Percentiles rank a stretch among this genome's conserved stretches.
Evolutionary conservation across 2,329 filamentous ascomycete species (phyloP).

Genomic region (Dendryphion nanum): DNA sequence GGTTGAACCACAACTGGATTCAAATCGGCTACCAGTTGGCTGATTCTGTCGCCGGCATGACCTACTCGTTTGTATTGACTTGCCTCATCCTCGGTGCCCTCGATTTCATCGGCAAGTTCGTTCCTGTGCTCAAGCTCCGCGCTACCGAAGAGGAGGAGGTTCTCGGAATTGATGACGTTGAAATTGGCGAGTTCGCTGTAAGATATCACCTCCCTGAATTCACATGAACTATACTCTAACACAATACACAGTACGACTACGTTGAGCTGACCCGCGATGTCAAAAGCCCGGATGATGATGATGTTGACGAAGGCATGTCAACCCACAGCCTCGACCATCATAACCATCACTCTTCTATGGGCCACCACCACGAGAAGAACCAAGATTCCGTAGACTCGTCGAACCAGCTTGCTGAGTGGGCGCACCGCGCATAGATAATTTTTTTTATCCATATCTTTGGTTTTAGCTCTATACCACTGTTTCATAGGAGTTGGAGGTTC

Average conservation of each 20-base stretch:
- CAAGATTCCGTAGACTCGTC: conserved; percentile 36
- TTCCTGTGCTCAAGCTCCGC: conserved; percentile 74
- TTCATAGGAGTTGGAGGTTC: conserved; percentile 13
- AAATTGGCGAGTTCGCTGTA: conserved; percentile 89
- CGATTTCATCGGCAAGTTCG: conserved; percentile 70
- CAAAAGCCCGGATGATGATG: conserved; percentile 39
- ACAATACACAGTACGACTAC: conserved; percentile 86
- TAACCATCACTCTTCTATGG: conserved; percentile 28
- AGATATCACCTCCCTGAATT: conserved; percentile 23
- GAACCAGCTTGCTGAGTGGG: conserved; percentile 36
- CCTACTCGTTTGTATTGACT: conserved; percentile 76
- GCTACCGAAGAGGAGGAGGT: conserved; percentile 76
- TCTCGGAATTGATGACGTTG: conserved; percentile 81
- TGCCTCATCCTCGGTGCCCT: conserved; percentile 65
- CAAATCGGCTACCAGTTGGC: conserved; percentile 83
- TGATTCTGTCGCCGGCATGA: conserved; percentile 72
- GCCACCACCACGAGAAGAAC: conserved; percentile 35
- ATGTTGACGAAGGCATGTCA: conserved; percentile 36
- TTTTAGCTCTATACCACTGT: conserved; percentile 18
- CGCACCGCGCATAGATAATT: conserved; percentile 26
- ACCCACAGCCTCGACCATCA: conserved; percentile 29
- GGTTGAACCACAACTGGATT: conserved; percentile 80
- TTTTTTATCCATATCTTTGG: conserved; percentile 2
- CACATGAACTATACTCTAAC: conserved; percentile 8
- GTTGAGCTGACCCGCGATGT: conserved; percentile 79